These are phyloP conservation scores for Trametes elegans DNA, from an alignment of 768 basidiomycete genomes.

Conservation along the genomic window DNA sequence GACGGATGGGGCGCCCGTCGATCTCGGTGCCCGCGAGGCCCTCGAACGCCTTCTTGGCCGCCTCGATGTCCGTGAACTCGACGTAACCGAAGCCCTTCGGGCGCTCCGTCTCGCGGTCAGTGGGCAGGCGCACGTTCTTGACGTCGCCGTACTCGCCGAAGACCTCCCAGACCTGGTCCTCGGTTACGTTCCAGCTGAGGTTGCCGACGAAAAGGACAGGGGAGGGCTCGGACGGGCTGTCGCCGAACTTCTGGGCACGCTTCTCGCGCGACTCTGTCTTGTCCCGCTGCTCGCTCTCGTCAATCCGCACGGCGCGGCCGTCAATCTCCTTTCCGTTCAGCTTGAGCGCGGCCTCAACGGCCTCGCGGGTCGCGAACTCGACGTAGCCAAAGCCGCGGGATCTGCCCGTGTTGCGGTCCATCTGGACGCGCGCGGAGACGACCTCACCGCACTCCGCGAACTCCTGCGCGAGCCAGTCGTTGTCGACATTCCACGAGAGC, in stretches of 20 bases:
- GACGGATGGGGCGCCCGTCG: slow-evolving; percentile 74
- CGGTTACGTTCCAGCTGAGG: slow-evolving; percentile 73
- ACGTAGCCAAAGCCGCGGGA: slow-evolving; percentile 88
- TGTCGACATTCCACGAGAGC: slow-evolving; percentile 96
- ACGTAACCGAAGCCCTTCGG: slow-evolving; percentile 98
- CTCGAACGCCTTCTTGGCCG: slow-evolving; percentile 78
- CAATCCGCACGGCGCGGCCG: slow-evolving; percentile 84
- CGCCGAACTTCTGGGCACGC: slow-evolving; percentile 76
- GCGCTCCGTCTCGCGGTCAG: slow-evolving; percentile 85
- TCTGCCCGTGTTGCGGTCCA: slow-evolving; percentile 76
- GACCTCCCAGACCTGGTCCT: slow-evolving; percentile 85
- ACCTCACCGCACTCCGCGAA: slow-evolving; percentile 90
- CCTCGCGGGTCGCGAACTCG: slow-evolving; percentile 65
- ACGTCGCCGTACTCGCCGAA: slow-evolving; percentile 87
- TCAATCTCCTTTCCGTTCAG: slow-evolving; percentile 90
- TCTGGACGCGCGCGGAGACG: slow-evolving; percentile 83
- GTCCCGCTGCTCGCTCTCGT: slow-evolving; percentile 68
- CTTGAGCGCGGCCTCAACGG: slow-evolving; percentile 77
- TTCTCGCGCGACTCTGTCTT: slow-evolving; percentile 58
- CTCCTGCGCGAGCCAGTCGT: slow-evolving; percentile 90
- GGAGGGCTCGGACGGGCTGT: slow-evolving; percentile 64
- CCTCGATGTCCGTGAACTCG: slow-evolving; percentile 80
- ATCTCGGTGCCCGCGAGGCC: slow-evolving; percentile 70
- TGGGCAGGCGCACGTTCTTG: slow-evolving; percentile 86
- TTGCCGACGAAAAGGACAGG: slow-evolving; percentile 88